phyloP scores from a whole-genome alignment of 768 basidiomycete genomes.

The Lentinus brumalis region DNA sequence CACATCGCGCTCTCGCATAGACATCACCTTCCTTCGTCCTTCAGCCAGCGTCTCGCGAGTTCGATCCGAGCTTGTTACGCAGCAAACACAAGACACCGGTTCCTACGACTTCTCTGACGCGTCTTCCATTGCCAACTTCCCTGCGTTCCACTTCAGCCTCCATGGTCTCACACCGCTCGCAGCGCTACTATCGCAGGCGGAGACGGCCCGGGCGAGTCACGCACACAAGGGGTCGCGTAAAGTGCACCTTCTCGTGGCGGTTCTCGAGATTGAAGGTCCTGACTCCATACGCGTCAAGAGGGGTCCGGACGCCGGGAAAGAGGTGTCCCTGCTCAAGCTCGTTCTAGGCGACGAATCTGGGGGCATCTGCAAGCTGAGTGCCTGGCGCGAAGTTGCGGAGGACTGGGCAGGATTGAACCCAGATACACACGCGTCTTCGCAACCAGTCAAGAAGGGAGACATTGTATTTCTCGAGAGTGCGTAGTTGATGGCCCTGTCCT shows the following conservation, averaged over 20 bases:
- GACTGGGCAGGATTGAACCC: slow-evolving; percentile 59
- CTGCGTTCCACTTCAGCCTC: slow-evolving; percentile 72
- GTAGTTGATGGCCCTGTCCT: slow-evolving; percentile 25
- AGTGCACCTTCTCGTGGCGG: slow-evolving; percentile 61
- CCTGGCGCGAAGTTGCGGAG: slow-evolving; percentile 79
- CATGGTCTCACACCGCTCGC: slow-evolving; percentile 58
- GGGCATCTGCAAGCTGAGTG: slow-evolving; percentile 68
- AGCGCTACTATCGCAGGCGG: slow-evolving; percentile 26
- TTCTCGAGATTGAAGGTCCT: slow-evolving; percentile 78
- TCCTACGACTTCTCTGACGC: slow-evolving; percentile 63
- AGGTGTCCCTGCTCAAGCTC: slow-evolving; percentile 67
- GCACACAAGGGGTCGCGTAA: slow-evolving; percentile 46
- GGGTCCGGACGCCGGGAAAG: slow-evolving; percentile 68
- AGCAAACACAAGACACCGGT: slow-evolving; percentile 48
- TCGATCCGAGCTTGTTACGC: slow-evolving; percentile 27
- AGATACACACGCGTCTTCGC: slow-evolving; percentile 24
- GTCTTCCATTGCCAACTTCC: slow-evolving; percentile 74
- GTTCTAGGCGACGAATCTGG: slow-evolving; percentile 76
- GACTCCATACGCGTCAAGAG: slow-evolving; percentile 67
- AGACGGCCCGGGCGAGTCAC: slow-evolving; percentile 18
- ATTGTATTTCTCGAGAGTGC: slow-evolving; percentile 69
- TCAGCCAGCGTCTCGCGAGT: slow-evolving; percentile 14
- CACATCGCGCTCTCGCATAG: slow-evolving; percentile 1
- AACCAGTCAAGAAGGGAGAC: slow-evolving; percentile 64
- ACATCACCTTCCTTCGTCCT: slow-evolving; percentile 25